A percentile compares a stretch with the other conserved stretches of the same genome.
These are phyloP conservation scores for Hordeum marinum DNA, from an alignment of 176 grass and related monocot genomes.

Conservation along the genomic window DNA sequence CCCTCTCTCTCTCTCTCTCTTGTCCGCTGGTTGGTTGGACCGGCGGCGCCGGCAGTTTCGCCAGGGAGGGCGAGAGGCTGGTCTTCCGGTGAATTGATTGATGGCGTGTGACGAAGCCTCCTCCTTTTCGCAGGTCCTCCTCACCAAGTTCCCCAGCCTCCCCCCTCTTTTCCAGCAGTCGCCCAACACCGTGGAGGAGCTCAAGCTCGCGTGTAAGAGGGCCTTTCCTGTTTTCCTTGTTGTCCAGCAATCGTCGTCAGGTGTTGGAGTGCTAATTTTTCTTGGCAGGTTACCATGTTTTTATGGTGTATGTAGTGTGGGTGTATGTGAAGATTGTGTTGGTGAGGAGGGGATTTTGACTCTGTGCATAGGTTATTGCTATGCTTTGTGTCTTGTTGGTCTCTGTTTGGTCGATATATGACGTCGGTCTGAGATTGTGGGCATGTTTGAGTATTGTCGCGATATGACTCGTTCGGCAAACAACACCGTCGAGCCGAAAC, in stretches of 20 bases:
- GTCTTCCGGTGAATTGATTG: too few species aligned
- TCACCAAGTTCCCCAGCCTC: slow-evolving; percentile 92
- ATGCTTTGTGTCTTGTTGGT: background rate
- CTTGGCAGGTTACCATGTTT: background rate
- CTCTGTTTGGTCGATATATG: background rate
- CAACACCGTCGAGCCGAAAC: background rate
- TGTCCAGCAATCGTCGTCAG: background rate
- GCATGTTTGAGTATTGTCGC: background rate
- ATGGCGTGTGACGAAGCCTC: background rate
- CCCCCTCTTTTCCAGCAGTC: slow-evolving; percentile 76
- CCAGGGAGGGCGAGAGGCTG: too few species aligned
- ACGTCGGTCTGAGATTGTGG: background rate
- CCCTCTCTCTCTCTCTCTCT: too few species aligned
- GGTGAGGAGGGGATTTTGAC: background rate
- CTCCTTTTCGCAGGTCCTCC: slow-evolving; percentile 50
- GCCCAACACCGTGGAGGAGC: slow-evolving; percentile 71
- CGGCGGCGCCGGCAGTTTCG: too few species aligned
- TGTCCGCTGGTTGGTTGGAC: too few species aligned
- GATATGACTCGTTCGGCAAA: background rate
- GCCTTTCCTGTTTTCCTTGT: background rate
- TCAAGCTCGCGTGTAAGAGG: slow-evolving; percentile 73
- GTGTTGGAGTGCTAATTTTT: too few species aligned
- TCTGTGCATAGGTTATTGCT: background rate
- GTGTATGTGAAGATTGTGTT: background rate
- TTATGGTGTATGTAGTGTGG: background rate